Evolutionary conservation across 352 stramenopile species (phyloP), one percentile per base, ranked within the genome.

Genomic region (Pythium biforme): DNA sequence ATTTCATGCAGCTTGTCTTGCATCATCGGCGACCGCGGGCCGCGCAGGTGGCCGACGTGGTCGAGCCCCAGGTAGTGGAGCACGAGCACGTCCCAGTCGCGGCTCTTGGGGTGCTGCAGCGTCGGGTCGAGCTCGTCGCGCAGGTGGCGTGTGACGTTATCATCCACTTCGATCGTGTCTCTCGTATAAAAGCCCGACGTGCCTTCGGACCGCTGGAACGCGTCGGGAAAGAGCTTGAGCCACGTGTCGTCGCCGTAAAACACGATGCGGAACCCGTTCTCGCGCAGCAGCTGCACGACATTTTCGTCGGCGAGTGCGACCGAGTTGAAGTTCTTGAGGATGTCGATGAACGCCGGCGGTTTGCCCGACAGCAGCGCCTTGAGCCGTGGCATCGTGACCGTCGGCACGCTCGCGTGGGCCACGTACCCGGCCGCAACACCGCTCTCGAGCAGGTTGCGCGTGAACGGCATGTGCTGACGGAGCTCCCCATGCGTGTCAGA

Each of bases 181-280:
- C 79, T 77, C 19, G 88, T 94, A 76, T 92, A 96, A 63, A 96
- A 96, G 0, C 88, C 87, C 0, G 87, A 95, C 3, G 88, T 96
- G 4, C 77, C 83, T 50, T 96, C 88, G 0, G 77, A 63, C 5
- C 88, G 85, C 61, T 67, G 62, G 50, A 96, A 96, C 3, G 72
- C 60, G 19, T 75, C 41, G 3, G 88, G 88, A 40, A 96, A 96
- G 12, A 96, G 66, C 64, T 90, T 90, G 26, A 96, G 83, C 88
- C 88, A 96, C 65, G 88, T 96, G 63, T 96, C 88, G 65, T 96
- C 88, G 14, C 88, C 88, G 62, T 96, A 96, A 61, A 96, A 91
- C 41, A 96, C 88, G 40, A 94, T 73, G 3, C 76, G 72, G 27
- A 77, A 75, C 5, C 76, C 81, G 29, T 68, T 74, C 4, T 70